phyloP scores from a whole-genome alignment of 306 rosid species.

The Sicyos baderoa region DNA sequence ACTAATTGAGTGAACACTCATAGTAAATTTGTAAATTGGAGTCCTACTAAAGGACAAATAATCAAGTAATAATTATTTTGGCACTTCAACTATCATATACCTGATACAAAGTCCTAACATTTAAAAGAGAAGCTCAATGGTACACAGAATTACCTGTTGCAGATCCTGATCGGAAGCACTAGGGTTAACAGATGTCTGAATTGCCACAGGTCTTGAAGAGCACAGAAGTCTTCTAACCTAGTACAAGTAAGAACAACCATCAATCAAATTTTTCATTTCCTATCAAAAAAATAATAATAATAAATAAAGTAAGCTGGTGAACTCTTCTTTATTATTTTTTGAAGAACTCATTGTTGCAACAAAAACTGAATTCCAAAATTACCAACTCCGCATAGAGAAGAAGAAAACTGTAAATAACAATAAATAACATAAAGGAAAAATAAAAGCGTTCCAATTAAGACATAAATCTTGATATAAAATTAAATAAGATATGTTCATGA shows the following conservation, averaged over 20 bases:
- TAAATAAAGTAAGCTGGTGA: too few relatives aligned
- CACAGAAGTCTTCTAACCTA: constrained; percentile 92
- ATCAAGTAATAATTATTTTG: not conserved
- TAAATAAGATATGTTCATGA: not conserved
- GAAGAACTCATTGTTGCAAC: too few relatives aligned
- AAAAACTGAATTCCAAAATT: too few relatives aligned
- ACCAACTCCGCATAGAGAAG: too few relatives aligned
- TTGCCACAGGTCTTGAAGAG: constrained; percentile 93
- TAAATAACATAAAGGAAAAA: too few relatives aligned
- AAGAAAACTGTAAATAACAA: too few relatives aligned
- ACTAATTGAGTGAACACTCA: not conserved
- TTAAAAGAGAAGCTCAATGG: constrained; percentile 12
- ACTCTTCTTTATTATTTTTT: too few relatives aligned
- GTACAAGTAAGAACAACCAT: constrained; percentile 24
- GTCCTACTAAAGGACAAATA: not conserved
- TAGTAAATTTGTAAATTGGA: not conserved
- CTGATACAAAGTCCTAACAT: not conserved
- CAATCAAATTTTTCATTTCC: not conserved
- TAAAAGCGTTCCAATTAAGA: too few relatives aligned
- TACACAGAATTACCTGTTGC: constrained; percentile 59
- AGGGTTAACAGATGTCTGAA: constrained; percentile 82
- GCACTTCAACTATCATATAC: constrained; percentile 5
- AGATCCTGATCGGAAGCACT: constrained; percentile 92
- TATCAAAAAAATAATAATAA: too few relatives aligned
- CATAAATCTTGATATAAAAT: too few relatives aligned